These are phyloP conservation scores for Dalechampia spathulata DNA, from an alignment of 441 rosid genomes.

Conservation along the genomic window DNA sequence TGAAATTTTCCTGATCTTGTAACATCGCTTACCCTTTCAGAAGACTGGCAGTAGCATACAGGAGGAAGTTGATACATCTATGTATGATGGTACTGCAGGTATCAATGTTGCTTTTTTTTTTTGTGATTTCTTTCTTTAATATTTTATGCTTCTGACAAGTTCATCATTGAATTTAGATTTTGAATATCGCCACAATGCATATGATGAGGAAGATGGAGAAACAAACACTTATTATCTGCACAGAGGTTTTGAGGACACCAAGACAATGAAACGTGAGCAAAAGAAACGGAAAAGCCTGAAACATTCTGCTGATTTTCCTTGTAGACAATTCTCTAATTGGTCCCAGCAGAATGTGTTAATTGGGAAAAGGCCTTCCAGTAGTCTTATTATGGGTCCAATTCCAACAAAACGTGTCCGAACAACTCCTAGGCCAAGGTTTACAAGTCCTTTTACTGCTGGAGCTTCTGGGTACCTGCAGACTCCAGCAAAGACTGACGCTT, in stretches of 20 bases:
- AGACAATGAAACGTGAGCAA: constrained; percentile 46
- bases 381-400: constrained; percentile 53
- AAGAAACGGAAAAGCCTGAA: constrained; percentile 53
- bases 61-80: constrained; percentile 86
- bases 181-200: constrained; percentile 45
- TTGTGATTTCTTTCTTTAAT: constrained; percentile 18
- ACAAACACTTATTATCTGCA: constrained; percentile 67
- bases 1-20: constrained; percentile 8
- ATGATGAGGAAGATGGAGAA: constrained; percentile 91
- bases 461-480: constrained; percentile 42
- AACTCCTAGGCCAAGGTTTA: constrained; percentile 80
- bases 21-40: constrained; percentile 31
- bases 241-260: constrained; percentile 54
- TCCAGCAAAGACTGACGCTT: constrained; percentile 73
- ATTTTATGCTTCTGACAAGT: constrained; percentile 24
- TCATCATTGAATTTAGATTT: constrained; percentile 36
- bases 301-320: constrained; percentile 39
- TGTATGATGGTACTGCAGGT: constrained; percentile 74
- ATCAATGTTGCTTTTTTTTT: constrained; percentile 14
- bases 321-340: constrained; percentile 37
- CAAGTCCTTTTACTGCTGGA: constrained; percentile 58
- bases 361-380: constrained; percentile 69
- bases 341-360: constrained; percentile 42
- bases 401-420: constrained; percentile 94
- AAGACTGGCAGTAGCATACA: constrained; percentile 67